These are phyloP conservation scores for Colletotrichum limetticola DNA, from an alignment of 2,329 filamentous ascomycete species.

Conservation along the genomic window DNA sequence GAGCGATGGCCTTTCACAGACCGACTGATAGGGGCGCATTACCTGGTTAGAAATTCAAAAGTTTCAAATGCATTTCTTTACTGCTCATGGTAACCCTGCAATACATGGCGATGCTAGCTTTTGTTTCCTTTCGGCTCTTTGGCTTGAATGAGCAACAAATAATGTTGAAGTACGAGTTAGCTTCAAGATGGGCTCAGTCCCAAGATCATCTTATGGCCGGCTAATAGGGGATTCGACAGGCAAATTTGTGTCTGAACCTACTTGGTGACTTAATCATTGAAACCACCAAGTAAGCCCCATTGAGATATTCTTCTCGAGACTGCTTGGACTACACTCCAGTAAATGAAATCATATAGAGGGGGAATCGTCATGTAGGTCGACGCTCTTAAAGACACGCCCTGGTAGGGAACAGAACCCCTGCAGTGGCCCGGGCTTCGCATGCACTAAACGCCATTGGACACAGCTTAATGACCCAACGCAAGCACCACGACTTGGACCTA, in stretches of 20 bases:
- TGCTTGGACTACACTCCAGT: no score
- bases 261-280: no score
- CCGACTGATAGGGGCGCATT: neutral
- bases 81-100: neutral
- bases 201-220: no score
- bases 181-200: no score
- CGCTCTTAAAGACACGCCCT: neutral
- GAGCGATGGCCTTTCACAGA: neutral
- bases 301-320: no score
- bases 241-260: no score
- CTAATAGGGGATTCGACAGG: no score
- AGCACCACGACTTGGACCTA: neutral
- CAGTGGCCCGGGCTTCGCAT: slow-evolving; percentile 9
- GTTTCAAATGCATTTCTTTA: neutral
- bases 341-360: no score
- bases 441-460: slow-evolving; percentile 3
- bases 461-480: neutral
- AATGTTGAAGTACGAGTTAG: no score
- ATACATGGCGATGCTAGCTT: neutral
- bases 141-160: neutral
- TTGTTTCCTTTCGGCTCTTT: neutral
- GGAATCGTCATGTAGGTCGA: neutral
- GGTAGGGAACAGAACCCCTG: neutral
- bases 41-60: slow-evolving; percentile 1
- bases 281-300: no score